A percentile compares a stretch with the other conserved stretches of the same genome.
These are phyloP conservation scores for Cornus florida DNA, from an alignment of 148 eudicot species.

Conservation along the genomic window DNA sequence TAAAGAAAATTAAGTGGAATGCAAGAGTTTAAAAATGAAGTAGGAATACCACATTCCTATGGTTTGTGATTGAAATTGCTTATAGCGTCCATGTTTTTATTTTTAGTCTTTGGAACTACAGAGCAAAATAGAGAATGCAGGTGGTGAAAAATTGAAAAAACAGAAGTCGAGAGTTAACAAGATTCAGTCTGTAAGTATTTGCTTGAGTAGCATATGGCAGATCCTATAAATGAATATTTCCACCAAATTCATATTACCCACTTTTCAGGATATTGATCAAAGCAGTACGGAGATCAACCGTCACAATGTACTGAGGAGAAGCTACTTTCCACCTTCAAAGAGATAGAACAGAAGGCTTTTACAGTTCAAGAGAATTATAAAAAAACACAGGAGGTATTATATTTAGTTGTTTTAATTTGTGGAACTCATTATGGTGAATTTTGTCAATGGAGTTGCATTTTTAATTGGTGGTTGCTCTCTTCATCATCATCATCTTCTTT, in stretches of 20 bases:
- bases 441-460: not conserved
- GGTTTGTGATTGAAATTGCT: not conserved
- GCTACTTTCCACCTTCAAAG: conserved; percentile 59
- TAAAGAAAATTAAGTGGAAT: no score
- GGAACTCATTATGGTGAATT: not conserved
- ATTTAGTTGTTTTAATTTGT: not conserved
- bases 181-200: conserved; percentile 79
- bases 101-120: conserved; percentile 80
- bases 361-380: conserved; percentile 72
- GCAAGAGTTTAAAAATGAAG: no score
- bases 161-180: conserved; percentile 77
- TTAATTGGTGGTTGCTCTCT: not conserved
- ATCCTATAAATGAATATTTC: not conserved
- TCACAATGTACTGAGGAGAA: conserved; percentile 54
- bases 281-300: conserved; percentile 88
- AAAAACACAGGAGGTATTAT: conserved; percentile 67
- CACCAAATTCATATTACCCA: conserved; percentile 5
- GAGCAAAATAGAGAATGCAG: conserved; percentile 88
- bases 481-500: not conserved
- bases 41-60: no score
- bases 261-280: conserved; percentile 74
- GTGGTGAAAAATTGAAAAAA: conserved; percentile 77
- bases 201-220: not conserved
- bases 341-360: conserved; percentile 78
- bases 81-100: not conserved